Evolutionary conservation across 768 basidiomycete genomes (phyloP), one percentile per base, ranked within the genome.

Genomic region (Agaricus sinodeliciosus): DNA sequence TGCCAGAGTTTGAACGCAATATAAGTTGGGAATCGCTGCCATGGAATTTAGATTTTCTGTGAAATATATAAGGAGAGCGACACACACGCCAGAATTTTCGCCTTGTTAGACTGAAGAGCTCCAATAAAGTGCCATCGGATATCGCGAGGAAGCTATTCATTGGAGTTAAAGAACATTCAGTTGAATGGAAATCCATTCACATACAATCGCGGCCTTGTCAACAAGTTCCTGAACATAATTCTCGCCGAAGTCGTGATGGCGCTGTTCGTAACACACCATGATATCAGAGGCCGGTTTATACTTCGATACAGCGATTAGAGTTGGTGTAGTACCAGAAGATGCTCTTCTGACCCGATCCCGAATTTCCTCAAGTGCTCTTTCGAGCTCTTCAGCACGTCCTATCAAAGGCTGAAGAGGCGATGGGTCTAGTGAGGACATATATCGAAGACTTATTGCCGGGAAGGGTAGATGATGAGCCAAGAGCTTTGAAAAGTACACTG

Each of bases 81-180:
- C 64, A 62, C 75, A 93, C 94, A 71, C 28, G 94, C 91, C 13
- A 95, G 78, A n/a, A 72, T 71, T 69, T 94, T 97, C 27, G 86
- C 82, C 67, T 98, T 97, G 69, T 97, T 97, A 11, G 89, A 90
- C 65, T 98, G 94, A 16, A 97, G 70, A 2, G 86, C 82, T 6
- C 95, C 95, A 59, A 98, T 95, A 65, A 95, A 98, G 69, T 98
- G 95, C 95, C 95, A 98, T 56, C 85, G 78, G 59, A 98, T 92
- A 57, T 90, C 87, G 19, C 59, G 56, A 0, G 95, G 91, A n/a
- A 98, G 79, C 93, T 95, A 12, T 12, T 31, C 26, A 27, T n/a
- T 7, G 4, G 12, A 16, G 28, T 16, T 47, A 19, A 43, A 12
- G 11, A 22, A 4, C 12, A 15, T 22, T n/a, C 18, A 31, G 31